A percentile compares a stretch with the other conserved stretches of the same genome.
Evolutionary conservation across 768 basidiomycete genomes (phyloP).

Genomic region (Russula brevipes): DNA sequence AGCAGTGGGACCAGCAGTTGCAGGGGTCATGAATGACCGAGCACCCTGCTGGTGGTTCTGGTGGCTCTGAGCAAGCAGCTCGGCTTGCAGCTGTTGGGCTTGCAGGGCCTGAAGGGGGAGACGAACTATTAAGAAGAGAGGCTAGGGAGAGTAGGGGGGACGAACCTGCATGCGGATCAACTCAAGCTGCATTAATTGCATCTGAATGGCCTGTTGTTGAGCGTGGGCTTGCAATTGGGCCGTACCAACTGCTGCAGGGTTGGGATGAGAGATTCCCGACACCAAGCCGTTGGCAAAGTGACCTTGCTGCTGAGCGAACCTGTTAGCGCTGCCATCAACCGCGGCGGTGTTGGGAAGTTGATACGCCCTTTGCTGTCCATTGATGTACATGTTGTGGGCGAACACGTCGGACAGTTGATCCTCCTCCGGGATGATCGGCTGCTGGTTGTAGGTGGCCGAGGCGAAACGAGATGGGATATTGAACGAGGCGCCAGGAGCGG

Average conservation of each 20-base stretch:
- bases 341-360: constrained; percentile 63
- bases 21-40: constrained; percentile 51
- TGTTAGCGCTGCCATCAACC: constrained; percentile 61
- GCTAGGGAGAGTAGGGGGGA: constrained; percentile 18
- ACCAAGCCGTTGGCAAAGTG: constrained; percentile 42
- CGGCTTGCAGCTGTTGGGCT: constrained; percentile 72
- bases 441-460: constrained; percentile 40
- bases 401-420: constrained; percentile 59
- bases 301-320: constrained; percentile 60
- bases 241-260: constrained; percentile 35
- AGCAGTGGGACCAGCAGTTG: constrained; percentile 67
- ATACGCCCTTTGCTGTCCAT: constrained; percentile 35
- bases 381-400: constrained; percentile 48
- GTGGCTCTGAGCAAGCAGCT: constrained; percentile 58
- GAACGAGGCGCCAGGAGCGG: constrained; percentile 59
- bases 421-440: constrained; percentile 49
- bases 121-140: constrained; percentile 16
- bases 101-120: constrained; percentile 49
- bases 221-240: constrained; percentile 43
- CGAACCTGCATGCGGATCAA: constrained; percentile 74
- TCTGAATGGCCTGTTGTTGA: constrained; percentile 63
- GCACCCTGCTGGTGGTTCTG: constrained; percentile 53
- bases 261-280: constrained; percentile 47
- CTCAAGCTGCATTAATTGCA: constrained; percentile 85
- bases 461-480: constrained; percentile 51